phyloP scores from a whole-genome alignment of 768 basidiomycete genomes.

The Roridomyces roridus region DNA sequence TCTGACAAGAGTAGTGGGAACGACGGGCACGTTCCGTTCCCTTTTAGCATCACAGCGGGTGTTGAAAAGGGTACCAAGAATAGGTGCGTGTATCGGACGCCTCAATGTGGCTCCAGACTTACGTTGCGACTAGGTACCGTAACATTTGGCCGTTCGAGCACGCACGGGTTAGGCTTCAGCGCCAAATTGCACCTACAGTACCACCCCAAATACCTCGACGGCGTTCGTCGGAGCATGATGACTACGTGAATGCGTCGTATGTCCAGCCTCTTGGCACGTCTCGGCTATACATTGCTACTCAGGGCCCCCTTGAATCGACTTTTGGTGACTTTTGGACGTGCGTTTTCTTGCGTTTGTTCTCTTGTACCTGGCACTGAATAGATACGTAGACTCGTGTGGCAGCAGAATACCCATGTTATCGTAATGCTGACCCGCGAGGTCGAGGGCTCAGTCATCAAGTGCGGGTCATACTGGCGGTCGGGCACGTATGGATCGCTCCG shows the following conservation, averaged over 20 bases:
- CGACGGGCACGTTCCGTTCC: constrained; percentile 50
- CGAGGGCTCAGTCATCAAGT: constrained; percentile 84
- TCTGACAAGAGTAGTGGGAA: neutral
- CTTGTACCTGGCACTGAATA: neutral
- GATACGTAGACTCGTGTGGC: constrained; percentile 77
- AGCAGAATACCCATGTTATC: constrained; percentile 93
- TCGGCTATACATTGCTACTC: constrained; percentile 92
- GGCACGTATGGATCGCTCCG: constrained; percentile 73
- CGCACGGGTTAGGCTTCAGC: constrained; percentile 80
- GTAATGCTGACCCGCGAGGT: constrained; percentile 96
- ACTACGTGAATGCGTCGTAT: constrained; percentile 96
- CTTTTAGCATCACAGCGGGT: constrained; percentile 94
- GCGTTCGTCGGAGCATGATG: constrained; percentile 57
- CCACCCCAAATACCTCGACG: too few species aligned
- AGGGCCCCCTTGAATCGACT: constrained; percentile 90
- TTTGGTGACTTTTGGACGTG: constrained; percentile 95
- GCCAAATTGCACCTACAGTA: constrained; percentile 5
- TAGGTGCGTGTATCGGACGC: constrained; percentile 51
- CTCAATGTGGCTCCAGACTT: neutral
- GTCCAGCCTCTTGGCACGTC: constrained; percentile 86
- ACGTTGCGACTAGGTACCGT: constrained; percentile 68
- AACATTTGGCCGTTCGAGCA: constrained; percentile 99
- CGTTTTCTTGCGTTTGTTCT: constrained; percentile 36
- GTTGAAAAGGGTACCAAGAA: constrained; percentile 96
- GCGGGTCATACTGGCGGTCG: constrained; percentile 87